phyloP scores from a whole-genome alignment of 495 filamentous ascomycete genomes.

The Tuber umbilicatum region DNA sequence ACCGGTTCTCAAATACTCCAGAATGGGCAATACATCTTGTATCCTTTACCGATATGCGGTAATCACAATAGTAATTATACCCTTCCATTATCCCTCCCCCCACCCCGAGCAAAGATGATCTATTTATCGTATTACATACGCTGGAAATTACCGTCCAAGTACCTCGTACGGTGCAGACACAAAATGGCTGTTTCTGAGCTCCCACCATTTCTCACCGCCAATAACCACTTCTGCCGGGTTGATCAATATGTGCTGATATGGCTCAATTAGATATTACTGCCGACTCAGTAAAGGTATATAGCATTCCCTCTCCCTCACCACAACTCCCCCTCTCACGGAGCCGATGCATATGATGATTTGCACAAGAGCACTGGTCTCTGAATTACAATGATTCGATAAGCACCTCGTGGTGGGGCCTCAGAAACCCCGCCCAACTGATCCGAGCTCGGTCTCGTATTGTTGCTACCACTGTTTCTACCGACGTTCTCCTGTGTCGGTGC shows the following conservation, averaged over 20 bases:
- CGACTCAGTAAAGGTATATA: constrained; percentile 3
- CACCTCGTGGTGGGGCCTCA: constrained; percentile 97
- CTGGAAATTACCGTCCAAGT: constrained; percentile 99
- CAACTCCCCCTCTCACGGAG: constrained; percentile 11
- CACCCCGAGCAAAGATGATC: constrained; percentile 63
- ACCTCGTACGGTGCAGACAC: constrained; percentile 70
- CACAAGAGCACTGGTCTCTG: constrained; percentile 97
- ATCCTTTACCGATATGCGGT: not conserved
- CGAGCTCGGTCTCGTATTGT: constrained; percentile 33
- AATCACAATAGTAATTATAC: not conserved
- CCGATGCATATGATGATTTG: constrained; percentile 66
- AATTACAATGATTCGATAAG: constrained; percentile 76
- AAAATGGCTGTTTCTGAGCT: constrained; percentile 87
- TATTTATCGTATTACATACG: constrained; percentile 73
- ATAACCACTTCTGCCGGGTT: not conserved
- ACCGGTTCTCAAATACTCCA: not conserved
- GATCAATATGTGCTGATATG: constrained; percentile 10
- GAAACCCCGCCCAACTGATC: constrained; percentile 99
- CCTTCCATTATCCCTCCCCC: constrained; percentile 9
- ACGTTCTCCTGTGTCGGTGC: constrained; percentile 5
- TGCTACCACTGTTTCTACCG: not conserved
- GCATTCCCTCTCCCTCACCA: constrained; percentile 3
- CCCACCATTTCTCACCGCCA: constrained; percentile 13
- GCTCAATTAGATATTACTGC: constrained; percentile 1
- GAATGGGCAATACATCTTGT: not conserved